Evolutionary conservation across 1,284 basidiomycete species (phyloP).

Genomic region (Tilletia indica): DNA sequence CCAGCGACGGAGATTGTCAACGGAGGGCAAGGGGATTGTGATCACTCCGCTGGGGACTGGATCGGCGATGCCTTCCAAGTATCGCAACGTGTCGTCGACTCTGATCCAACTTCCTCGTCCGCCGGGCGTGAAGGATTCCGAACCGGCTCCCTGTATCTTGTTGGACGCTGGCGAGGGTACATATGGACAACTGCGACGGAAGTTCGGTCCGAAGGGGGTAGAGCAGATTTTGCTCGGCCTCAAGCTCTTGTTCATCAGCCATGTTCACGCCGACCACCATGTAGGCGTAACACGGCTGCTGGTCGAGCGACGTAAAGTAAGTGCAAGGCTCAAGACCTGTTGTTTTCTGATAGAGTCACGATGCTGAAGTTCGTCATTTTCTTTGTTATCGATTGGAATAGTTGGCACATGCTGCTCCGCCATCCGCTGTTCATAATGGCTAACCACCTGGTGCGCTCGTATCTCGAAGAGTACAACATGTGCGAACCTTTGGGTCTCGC

Average conservation of each 20-base stretch:
- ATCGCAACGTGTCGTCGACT: conserved; percentile 52
- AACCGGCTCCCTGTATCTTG: conserved; percentile 60
- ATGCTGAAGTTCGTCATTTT: conserved; percentile 57
- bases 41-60: conserved; percentile 83
- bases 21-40: conserved; percentile 59
- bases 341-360: conserved; percentile 23
- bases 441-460: conserved; percentile 63
- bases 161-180: conserved; percentile 90
- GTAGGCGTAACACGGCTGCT: conserved; percentile 76
- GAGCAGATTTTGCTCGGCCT: conserved; percentile 64
- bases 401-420: conserved; percentile 53
- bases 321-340: conserved; percentile 13
- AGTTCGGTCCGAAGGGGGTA: conserved; percentile 64
- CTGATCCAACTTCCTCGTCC: conserved; percentile 39
- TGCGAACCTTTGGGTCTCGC: conserved; percentile 61
- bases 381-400: conserved; percentile 64
- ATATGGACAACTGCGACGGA: conserved; percentile 78
- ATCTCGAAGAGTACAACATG: conserved; percentile 67
- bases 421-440: conserved; percentile 69
- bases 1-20: conserved; percentile 61
- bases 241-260: conserved; percentile 80
- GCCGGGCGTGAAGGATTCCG: neutral
- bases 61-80: conserved; percentile 71
- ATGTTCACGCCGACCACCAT: conserved; percentile 91
- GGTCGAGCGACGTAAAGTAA: conserved; percentile 69